Conservation (phyloP, 305 asterid species). For the Solanum chacoense region DNA sequence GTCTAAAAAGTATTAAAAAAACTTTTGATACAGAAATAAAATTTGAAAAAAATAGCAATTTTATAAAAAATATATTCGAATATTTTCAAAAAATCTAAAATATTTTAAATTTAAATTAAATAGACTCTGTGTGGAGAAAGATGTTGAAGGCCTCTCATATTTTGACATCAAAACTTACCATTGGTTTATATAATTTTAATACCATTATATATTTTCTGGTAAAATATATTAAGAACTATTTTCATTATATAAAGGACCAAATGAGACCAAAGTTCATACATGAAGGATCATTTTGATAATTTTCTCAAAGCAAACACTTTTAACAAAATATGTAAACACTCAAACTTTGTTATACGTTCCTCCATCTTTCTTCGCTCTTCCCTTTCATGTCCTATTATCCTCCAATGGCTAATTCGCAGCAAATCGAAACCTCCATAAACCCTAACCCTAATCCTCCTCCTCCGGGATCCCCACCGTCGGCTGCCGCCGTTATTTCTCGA, state of each 20-base stretch:
- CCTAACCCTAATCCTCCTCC: slow-evolving; percentile 14
- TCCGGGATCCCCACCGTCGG: slow-evolving; percentile 5
- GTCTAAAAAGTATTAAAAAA: too few species aligned
- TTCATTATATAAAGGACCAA: not conserved
- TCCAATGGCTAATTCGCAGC: slow-evolving; percentile 21
- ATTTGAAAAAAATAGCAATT: not conserved
- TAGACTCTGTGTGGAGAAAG: not conserved
- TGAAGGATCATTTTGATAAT: not conserved
- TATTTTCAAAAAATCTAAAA: not conserved
- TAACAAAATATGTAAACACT: not conserved
- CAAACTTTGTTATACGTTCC: not conserved
- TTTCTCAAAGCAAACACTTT: not conserved
- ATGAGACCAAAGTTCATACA: not conserved
- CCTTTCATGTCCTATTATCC: not conserved
- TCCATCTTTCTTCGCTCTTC: slow-evolving; percentile 1
- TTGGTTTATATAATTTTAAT: not conserved
- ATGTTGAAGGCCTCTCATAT: not conserved
- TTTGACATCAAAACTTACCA: not conserved
- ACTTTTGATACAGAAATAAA: too few species aligned
- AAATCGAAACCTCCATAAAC: slow-evolving; percentile 17
- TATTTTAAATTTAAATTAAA: not conserved
- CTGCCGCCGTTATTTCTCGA: slow-evolving; percentile 5
- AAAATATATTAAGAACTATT: not conserved
- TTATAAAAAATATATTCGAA: not conserved
- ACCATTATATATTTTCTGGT: not conserved